Percentiles rank a stretch among this genome's conserved stretches.
Evolutionary conservation across 129 eudicot species (phyloP).

Genomic region (Apium graveolens): DNA sequence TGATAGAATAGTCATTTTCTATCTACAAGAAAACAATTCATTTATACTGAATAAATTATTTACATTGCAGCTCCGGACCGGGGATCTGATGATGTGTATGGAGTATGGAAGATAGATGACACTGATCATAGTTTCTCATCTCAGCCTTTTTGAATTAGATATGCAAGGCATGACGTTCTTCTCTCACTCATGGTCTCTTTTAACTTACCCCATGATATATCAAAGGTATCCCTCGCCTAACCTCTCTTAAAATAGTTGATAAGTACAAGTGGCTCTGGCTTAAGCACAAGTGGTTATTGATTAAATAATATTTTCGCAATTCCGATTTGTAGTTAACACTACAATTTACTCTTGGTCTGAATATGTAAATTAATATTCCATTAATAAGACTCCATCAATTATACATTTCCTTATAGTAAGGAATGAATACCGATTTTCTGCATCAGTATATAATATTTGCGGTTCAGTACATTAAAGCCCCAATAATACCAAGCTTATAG

Average conservation of each 20-base stretch:
- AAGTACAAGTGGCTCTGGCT: neutral
- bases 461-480: neutral
- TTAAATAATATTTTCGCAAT: neutral
- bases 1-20: neutral
- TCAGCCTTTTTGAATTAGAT: conserved; percentile 90
- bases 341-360: neutral
- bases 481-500: neutral
- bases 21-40: neutral
- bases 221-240: conserved; percentile 49
- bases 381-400: neutral
- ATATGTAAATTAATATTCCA: neutral
- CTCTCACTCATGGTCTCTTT: conserved; percentile 89
- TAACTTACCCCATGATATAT: conserved; percentile 65
- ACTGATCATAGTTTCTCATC: conserved; percentile 83
- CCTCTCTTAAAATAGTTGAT: neutral
- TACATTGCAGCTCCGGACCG: conserved; percentile 73
- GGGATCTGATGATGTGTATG: conserved; percentile 71
- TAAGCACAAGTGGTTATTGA: neutral
- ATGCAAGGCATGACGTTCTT: conserved; percentile 91
- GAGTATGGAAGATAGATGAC: conserved; percentile 97
- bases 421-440: neutral
- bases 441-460: neutral
- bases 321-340: neutral
- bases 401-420: neutral
- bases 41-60: conserved; percentile 11